Conservation (phyloP, 108 stramenopile species). For the Tribonema minus region DNA sequence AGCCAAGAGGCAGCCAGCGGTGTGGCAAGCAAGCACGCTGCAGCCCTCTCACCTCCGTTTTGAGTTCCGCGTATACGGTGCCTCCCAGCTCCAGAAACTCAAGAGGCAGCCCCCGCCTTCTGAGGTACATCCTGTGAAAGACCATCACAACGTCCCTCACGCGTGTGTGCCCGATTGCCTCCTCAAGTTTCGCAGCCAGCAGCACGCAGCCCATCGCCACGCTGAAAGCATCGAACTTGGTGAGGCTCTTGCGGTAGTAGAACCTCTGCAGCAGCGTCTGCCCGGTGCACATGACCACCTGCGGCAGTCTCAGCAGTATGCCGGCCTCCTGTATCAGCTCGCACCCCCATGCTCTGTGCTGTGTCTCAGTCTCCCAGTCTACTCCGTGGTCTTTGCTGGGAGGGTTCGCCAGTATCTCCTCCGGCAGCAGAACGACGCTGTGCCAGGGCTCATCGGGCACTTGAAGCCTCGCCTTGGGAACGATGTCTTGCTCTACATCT, state of each 20-base stretch:
- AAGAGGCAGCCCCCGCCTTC: constrained; percentile 2
- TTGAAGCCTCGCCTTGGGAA: too few relatives aligned
- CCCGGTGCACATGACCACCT: constrained; percentile 55
- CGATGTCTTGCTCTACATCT: too few relatives aligned
- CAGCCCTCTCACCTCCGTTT: background rate
- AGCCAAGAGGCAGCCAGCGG: too few relatives aligned
- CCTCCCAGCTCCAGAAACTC: constrained; percentile 2
- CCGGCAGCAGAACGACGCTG: constrained; percentile 28
- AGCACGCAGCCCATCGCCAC: constrained; percentile 54
- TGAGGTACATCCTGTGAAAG: constrained; percentile 48
- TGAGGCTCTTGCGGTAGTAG: constrained; percentile 45
- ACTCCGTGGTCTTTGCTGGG: constrained; percentile 21
- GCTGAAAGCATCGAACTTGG: constrained; percentile 47
- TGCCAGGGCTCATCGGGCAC: constrained; percentile 38
- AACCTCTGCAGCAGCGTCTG: constrained; percentile 52
- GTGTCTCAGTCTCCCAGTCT: constrained; percentile 45
- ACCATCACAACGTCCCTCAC: constrained; percentile 34
- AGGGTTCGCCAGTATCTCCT: constrained; percentile 20
- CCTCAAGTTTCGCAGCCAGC: constrained; percentile 51
- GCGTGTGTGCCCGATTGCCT: background rate
- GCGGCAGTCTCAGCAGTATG: constrained; percentile 43
- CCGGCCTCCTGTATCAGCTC: constrained; percentile 54
- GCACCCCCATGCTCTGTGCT: constrained; percentile 49
- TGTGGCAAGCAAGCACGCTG: too few relatives aligned
- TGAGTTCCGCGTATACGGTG: background rate